These are phyloP conservation scores for Cladorrhinum sp. DNA, from an alignment of 2,329 filamentous ascomycete species.

Conservation along the genomic window DNA sequence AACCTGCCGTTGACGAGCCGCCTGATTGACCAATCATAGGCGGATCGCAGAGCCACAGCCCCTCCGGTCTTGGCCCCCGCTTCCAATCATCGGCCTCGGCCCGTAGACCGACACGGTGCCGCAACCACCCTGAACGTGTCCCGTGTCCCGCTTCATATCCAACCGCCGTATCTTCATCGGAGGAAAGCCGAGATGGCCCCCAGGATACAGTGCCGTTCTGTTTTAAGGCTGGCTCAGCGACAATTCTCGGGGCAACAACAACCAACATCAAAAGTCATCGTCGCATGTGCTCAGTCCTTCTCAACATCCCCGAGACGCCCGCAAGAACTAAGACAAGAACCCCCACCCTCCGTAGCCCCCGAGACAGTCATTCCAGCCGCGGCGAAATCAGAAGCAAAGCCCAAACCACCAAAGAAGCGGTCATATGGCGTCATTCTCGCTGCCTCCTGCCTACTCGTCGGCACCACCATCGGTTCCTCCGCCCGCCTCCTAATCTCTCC, in stretches of 20 bases:
- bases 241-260: background rate
- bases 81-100: background rate
- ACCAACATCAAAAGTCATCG: too few species aligned
- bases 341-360: background rate
- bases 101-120: background rate
- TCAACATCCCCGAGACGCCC: slow-evolving; percentile 12
- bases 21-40: slow-evolving; percentile 7
- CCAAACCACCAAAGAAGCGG: slow-evolving; percentile 22
- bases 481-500: slow-evolving; percentile 43
- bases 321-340: slow-evolving; percentile 13
- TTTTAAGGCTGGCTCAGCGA: slow-evolving; percentile 11
- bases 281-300: background rate
- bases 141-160: background rate
- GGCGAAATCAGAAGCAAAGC: background rate
- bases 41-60: background rate
- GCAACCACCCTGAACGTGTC: background rate
- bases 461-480: slow-evolving; percentile 38
- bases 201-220: slow-evolving; percentile 16
- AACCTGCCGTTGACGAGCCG: background rate
- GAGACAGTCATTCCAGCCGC: background rate
- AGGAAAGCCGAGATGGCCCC: slow-evolving; percentile 13
- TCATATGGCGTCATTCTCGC: slow-evolving; percentile 28
- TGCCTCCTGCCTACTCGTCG: slow-evolving; percentile 40
- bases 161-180: background rate
- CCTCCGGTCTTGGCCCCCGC: background rate